These are phyloP conservation scores for Craspedostauros australis DNA, from an alignment of 108 stramenopile species.

Conservation along the genomic window DNA sequence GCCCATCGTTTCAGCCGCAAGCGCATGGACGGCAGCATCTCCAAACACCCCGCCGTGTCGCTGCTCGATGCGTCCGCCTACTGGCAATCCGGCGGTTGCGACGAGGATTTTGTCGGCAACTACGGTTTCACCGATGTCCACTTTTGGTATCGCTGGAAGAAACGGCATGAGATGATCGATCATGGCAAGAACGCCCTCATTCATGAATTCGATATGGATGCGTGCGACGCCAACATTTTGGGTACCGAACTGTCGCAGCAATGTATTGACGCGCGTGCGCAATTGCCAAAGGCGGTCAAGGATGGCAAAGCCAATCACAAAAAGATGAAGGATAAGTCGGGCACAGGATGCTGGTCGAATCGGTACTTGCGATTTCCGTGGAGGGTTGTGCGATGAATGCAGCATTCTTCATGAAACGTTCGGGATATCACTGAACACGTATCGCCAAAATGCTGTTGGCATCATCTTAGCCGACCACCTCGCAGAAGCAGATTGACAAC, in stretches of 20 bases:
- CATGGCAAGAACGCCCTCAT: no score
- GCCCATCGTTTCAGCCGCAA: conserved; percentile 23
- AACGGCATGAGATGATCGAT: neutral
- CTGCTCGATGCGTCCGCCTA: conserved; percentile 9
- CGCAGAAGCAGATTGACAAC: no score
- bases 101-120: conserved; percentile 25
- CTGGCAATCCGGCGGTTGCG: conserved; percentile 24
- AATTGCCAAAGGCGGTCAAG: neutral
- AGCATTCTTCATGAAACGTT: no score
- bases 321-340: conserved; percentile 8
- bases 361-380: conserved; percentile 20
- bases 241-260: neutral
- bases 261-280: conserved; percentile 9
- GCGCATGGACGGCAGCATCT: neutral
- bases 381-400: no score
- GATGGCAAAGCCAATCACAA: conserved; percentile 4
- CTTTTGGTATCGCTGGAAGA: conserved; percentile 25
- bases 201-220: conserved; percentile 9
- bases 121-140: conserved; percentile 25
- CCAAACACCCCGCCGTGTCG: conserved; percentile 10
- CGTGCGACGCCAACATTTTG: conserved; percentile 9
- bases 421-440: no score
- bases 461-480: no score
- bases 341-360: conserved; percentile 14
- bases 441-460: no score